Evolutionary conservation across 106 monocot species (phyloP), one percentile per base, ranked within the genome.

Genomic region (Amphibolis antarctica): DNA sequence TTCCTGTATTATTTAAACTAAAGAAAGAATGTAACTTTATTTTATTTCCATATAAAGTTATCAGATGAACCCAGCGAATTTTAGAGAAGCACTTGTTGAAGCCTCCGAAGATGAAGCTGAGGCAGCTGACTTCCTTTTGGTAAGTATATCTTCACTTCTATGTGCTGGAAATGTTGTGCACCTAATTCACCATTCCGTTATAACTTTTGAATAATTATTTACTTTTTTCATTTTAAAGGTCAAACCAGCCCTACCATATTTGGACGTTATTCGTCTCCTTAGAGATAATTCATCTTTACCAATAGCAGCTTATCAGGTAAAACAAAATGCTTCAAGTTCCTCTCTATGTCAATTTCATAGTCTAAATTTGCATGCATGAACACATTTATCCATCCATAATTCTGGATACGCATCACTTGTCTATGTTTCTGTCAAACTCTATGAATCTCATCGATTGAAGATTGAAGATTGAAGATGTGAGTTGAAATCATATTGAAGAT

Each of bases 11-110:
- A 17, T 21, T 57, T 44, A 43, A 15, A 15, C 43, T 17, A 46
- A 63, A 46, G 3, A n/a, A n/a, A n/a, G n/a, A n/a, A 46, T 45
- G 4, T 63, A 15, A 25, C 43, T 12, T 4, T 43, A 11, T 56
- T 44, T 51, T 21, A 11, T 24, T 28, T 50, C 49, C 36, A 28
- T 19, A 12, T 67, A 66, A 66, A 98, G 96, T 52, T 98, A 98
- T 53, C 96, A 98, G 82, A 98, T 98, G 96, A 82, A 98, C 70
- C 90, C 96, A 69, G 96, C 90, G 46, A 98, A 98, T 68, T 98
- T 82, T 65, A 61, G 86, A 72, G 96, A 98, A 76, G 90, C 96
- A 30, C 82, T 98, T 57, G 65, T 98, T 63, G 96, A 98, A 76
- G 59, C 76, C 22, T 72, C 71, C 42, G 80, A 77, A 54, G 96